Evolutionary conservation across 164 flowering plant species (phyloP).

Genomic region (Sextonia rubra): DNA sequence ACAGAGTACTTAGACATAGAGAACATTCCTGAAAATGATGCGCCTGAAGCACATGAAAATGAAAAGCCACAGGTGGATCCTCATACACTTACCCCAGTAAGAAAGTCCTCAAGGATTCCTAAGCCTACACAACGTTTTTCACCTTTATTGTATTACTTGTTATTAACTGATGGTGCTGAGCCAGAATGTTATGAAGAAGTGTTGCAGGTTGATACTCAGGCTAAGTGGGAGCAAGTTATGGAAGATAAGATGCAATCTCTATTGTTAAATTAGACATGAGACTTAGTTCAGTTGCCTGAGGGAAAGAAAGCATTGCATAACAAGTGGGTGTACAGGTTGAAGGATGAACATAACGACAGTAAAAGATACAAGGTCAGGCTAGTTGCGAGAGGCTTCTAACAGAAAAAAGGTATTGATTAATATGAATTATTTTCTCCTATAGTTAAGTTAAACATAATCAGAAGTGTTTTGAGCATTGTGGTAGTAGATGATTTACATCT

Average conservation of each 20-base stretch:
- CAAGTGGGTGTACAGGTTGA: conserved; percentile 3
- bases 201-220: not conserved
- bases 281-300: not conserved
- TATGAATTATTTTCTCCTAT: no score
- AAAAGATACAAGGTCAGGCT: not conserved
- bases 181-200: not conserved
- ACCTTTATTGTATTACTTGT: not conserved
- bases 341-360: not conserved
- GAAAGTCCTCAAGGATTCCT: not conserved
- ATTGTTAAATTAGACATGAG: not conserved
- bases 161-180: not conserved
- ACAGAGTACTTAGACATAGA: not conserved
- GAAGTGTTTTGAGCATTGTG: no score
- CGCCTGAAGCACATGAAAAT: not conserved
- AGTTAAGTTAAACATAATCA: no score
- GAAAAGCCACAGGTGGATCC: not conserved
- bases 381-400: not conserved
- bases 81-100: not conserved
- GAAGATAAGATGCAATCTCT: conserved; percentile 5
- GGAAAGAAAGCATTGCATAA: conserved; percentile 3
- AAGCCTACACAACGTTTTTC: no score
- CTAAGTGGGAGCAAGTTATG: not conserved
- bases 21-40: not conserved
- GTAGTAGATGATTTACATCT: no score
- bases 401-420: not conserved